phyloP scores from a whole-genome alignment of 75 land plant species.

The Pinus tabuliformis region DNA sequence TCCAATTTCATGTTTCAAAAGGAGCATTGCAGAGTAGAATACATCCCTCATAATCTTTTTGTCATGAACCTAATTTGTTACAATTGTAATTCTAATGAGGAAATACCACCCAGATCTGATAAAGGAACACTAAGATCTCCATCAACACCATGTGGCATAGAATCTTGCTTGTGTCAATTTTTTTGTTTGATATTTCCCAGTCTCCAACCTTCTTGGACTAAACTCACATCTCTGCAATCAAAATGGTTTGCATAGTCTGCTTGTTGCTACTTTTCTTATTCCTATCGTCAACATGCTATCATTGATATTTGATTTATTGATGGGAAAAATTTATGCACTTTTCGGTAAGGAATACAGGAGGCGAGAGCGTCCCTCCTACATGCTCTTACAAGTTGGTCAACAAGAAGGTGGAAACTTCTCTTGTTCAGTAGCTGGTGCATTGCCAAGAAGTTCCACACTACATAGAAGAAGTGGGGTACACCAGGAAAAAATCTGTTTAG shows the following conservation, averaged over 20 bases:
- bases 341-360: conserved; percentile 64
- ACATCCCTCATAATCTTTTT: conserved; percentile 13
- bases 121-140: conserved; percentile 7
- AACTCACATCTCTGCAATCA: no score
- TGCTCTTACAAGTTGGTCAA: conserved; percentile 47
- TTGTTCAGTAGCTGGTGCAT: no score
- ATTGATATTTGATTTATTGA: no score
- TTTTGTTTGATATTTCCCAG: no score
- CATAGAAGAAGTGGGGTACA: no score
- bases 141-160: background rate
- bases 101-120: conserved; percentile 9
- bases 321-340: conserved; percentile 42
- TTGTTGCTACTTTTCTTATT: no score
- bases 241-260: no score
- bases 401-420: no score
- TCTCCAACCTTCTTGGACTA: no score
- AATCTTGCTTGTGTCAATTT: background rate
- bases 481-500: no score
- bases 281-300: no score
- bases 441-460: no score
- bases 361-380: conserved; percentile 52
- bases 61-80: background rate
- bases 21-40: conserved; percentile 10
- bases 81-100: background rate
- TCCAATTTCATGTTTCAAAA: conserved; percentile 11